phyloP scores from a whole-genome alignment of 2,329 filamentous ascomycete genomes.

The Ophiostoma pallidulum region DNA sequence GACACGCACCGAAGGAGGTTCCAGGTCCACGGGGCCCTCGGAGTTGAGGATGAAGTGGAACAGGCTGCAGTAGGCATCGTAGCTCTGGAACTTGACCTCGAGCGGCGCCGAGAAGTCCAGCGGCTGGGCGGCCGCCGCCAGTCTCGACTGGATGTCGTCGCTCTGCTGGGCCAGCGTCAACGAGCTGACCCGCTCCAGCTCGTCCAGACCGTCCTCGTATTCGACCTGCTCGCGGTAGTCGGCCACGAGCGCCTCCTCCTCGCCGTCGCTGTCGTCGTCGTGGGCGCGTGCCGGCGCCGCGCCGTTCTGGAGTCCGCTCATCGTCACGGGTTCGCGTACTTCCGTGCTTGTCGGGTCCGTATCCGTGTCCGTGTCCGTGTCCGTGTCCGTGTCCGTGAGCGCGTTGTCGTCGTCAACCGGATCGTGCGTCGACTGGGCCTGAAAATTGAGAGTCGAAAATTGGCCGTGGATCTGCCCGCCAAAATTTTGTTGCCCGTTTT shows the following conservation, averaged over 20 bases:
- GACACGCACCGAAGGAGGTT: slow-evolving; percentile 79
- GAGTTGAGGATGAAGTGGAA: slow-evolving; percentile 99
- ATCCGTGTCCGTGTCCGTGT: too few species aligned
- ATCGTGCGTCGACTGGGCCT: background rate
- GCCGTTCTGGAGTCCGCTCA: slow-evolving; percentile 56
- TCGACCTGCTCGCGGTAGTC: slow-evolving; percentile 96
- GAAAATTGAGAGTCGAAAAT: slow-evolving; percentile 4
- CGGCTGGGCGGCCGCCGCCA: slow-evolving; percentile 85
- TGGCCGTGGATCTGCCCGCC: slow-evolving; percentile 1
- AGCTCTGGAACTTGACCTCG: slow-evolving; percentile 96
- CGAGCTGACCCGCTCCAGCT: slow-evolving; percentile 66
- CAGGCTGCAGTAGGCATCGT: slow-evolving; percentile 98
- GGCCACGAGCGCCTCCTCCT: slow-evolving; percentile 91
- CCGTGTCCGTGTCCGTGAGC: too few species aligned
- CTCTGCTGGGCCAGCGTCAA: slow-evolving; percentile 62
- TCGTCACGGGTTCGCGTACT: slow-evolving; percentile 23
- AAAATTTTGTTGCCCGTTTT: slow-evolving; percentile 14
- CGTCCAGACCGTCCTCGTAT: slow-evolving; percentile 78
- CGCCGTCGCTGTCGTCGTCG: slow-evolving; percentile 82
- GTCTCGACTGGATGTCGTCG: slow-evolving; percentile 87
- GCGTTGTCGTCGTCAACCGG: too few species aligned
- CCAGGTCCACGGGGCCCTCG: slow-evolving; percentile 94
- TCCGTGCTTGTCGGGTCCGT: background rate
- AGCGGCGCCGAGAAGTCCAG: slow-evolving; percentile 93
- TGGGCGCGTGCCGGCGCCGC: slow-evolving; percentile 49